Percentiles rank a stretch among this genome's conserved stretches.
These are phyloP conservation scores for Hygrophoropsis aurantiaca DNA, from an alignment of 768 basidiomycete genomes.

Conservation along the genomic window DNA sequence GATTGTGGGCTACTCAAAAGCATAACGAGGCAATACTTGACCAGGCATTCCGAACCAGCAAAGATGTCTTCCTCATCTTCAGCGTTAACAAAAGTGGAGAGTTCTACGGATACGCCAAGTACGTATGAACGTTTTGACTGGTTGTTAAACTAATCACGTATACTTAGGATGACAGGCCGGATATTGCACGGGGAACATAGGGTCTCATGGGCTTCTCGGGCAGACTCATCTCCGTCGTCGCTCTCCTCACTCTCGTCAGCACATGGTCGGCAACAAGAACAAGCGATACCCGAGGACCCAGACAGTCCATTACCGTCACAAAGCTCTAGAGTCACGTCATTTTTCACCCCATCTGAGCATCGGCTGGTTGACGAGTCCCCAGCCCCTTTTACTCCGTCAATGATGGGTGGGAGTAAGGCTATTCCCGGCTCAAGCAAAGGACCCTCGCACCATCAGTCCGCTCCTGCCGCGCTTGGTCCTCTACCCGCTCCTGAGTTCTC, in stretches of 20 bases:
- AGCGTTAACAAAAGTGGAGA: conserved; percentile 93
- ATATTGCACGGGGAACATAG: conserved; percentile 50
- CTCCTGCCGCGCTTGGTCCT: conserved; percentile 53
- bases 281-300: conserved; percentile 12
- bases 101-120: conserved; percentile 92
- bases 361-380: conserved; percentile 48
- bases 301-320: conserved; percentile 9
- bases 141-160: too few species aligned
- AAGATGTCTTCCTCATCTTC: conserved; percentile 87
- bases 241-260: conserved; percentile 26
- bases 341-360: conserved; percentile 38
- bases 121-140: conserved; percentile 16
- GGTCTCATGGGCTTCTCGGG: conserved; percentile 58
- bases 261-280: conserved; percentile 7
- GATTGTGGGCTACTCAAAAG: conserved; percentile 89
- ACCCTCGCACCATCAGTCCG: conserved; percentile 33
- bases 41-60: conserved; percentile 88
- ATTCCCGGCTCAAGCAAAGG: background rate
- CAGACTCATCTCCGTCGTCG: conserved; percentile 32
- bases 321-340: conserved; percentile 6
- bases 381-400: conserved; percentile 19
- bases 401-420: background rate
- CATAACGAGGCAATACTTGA: conserved; percentile 92
- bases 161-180: conserved; percentile 61
- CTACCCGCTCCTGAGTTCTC: conserved; percentile 31